These are phyloP conservation scores for Cryptococcus amylolentus DNA, from an alignment of 1,284 basidiomycete species.

Conservation along the genomic window DNA sequence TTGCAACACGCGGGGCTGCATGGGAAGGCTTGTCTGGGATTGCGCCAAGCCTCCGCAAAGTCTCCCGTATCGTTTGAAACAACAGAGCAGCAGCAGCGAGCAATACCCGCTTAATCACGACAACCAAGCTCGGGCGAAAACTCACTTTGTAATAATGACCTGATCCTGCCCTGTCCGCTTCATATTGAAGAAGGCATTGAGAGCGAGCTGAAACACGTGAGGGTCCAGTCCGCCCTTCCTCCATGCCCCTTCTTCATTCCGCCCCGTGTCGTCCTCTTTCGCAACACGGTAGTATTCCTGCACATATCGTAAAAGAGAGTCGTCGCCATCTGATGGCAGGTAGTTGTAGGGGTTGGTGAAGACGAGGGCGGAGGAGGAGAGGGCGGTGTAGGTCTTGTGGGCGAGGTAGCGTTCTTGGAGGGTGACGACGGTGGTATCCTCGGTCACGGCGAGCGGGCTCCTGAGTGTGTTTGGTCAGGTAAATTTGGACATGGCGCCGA, in stretches of 20 bases:
- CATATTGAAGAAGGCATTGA: slow-evolving; percentile 96
- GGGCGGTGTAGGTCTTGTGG: slow-evolving; percentile 73
- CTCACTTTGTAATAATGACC: slow-evolving; percentile 75
- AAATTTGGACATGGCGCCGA: too few relatives aligned
- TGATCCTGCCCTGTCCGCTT: slow-evolving; percentile 89
- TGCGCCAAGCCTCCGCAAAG: too few relatives aligned
- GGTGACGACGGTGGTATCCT: slow-evolving; percentile 56
- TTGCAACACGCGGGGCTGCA: too few relatives aligned
- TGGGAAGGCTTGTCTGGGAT: too few relatives aligned
- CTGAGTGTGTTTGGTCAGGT: not conserved
- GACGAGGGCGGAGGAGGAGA: slow-evolving; percentile 69
- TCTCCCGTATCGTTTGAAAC: too few relatives aligned
- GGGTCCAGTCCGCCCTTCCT: slow-evolving; percentile 56
- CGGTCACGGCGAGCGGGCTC: slow-evolving; percentile 42
- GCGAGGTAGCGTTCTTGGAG: slow-evolving; percentile 81
- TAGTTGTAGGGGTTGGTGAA: slow-evolving; percentile 88
- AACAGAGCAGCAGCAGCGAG: not conserved
- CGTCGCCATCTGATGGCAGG: slow-evolving; percentile 73
- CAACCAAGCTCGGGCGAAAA: slow-evolving; percentile 12
- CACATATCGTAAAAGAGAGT: slow-evolving; percentile 75
- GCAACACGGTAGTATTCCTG: slow-evolving; percentile 62
- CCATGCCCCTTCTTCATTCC: slow-evolving; percentile 20
- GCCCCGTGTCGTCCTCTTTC: slow-evolving; percentile 50
- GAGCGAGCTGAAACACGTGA: slow-evolving; percentile 83
- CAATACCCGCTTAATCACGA: not conserved